Conservation (phyloP, 495 filamentous ascomycete species). For the Gamarada debralockiae region DNA sequence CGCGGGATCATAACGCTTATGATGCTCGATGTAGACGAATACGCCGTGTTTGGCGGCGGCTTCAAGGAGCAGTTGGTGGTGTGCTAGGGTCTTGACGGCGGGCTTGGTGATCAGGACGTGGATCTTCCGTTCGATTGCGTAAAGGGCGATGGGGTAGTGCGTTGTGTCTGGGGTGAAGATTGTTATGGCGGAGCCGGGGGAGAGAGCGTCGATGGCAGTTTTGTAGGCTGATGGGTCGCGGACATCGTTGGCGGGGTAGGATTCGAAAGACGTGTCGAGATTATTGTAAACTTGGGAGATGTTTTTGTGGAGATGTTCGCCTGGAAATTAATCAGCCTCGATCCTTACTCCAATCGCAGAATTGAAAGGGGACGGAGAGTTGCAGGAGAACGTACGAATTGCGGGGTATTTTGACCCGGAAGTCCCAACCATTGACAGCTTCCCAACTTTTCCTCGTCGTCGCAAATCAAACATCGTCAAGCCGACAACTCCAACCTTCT, state of each 20-base stretch:
- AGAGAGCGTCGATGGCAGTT: conserved; percentile 78
- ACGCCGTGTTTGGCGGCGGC: conserved; percentile 72
- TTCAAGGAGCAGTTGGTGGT: conserved; percentile 72
- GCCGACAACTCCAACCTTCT: conserved; percentile 91
- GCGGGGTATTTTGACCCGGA: conserved; percentile 86
- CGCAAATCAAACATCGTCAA: conserved; percentile 87
- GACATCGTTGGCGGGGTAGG: conserved; percentile 68
- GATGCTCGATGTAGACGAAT: conserved; percentile 93
- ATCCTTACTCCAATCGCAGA: neutral
- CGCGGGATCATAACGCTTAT: conserved; percentile 91
- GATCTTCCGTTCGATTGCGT: conserved; percentile 80
- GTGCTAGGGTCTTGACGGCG: conserved; percentile 75
- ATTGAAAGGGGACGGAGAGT: neutral
- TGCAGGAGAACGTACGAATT: conserved; percentile 59
- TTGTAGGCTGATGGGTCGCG: conserved; percentile 85
- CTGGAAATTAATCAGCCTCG: conserved; percentile 34
- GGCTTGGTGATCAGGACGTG: conserved; percentile 96
- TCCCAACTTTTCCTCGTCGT: conserved; percentile 80
- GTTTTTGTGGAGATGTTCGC: conserved; percentile 83
- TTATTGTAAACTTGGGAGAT: conserved; percentile 84
- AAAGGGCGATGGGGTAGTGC: conserved; percentile 91
- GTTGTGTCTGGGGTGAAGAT: conserved; percentile 96
- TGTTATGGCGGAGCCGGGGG: conserved; percentile 83
- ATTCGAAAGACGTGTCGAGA: conserved; percentile 77
- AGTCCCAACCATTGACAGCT: conserved; percentile 85